Base-by-base conservation (phyloP, 495 filamentous ascomycete species). In the Hyphodiscus hymeniophilus region DNA sequence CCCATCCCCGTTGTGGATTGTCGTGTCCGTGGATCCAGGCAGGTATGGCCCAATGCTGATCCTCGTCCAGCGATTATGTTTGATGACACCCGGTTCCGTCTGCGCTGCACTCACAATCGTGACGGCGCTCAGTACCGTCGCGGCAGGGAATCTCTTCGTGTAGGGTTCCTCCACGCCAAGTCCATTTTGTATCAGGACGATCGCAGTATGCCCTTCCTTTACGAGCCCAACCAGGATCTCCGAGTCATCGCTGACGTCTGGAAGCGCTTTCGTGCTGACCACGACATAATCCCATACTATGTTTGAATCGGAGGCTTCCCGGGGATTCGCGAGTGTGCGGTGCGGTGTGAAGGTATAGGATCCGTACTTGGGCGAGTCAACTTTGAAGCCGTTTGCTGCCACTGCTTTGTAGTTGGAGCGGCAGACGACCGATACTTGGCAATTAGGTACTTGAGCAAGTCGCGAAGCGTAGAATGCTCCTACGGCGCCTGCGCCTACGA, bases 111-210 rank as follows among this genome's bases (percentile, higher is more conserved):
- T 69, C 32, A 73, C 74, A 21, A 72, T 63, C 4, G 63, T 66
- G 13, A 84, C 69, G 2, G 74, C 73, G 3, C 70, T 74, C 6
- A 82, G 55, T n/a, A 80, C 52, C 2, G 69, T 60, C 34, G 74
- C 82, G 0, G 46, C 16, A 0, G 78, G 76, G 51, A 77, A 82
- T 0, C 60, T 54, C 3, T 51, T 48, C 24, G 70, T 46, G 15
- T 82, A 57, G 0, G 78, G 80, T 2, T 68, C 66, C 52, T 84
- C 79, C 52, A 84, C 80, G 48, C 77, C 76, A 5, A 84, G 62
- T 3, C 79, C 80, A 54, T 83, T 85, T 52, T 84, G 80, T 21
- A 78, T 64, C 3, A 85, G 64, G 0, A 80, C 67, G 36, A 84
- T 75, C 1, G 62, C 61, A 1, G 79, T 75, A 21, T 69, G 57